Conservation (phyloP, 257 asterid species). For the Solanum gracilifrons region DNA sequence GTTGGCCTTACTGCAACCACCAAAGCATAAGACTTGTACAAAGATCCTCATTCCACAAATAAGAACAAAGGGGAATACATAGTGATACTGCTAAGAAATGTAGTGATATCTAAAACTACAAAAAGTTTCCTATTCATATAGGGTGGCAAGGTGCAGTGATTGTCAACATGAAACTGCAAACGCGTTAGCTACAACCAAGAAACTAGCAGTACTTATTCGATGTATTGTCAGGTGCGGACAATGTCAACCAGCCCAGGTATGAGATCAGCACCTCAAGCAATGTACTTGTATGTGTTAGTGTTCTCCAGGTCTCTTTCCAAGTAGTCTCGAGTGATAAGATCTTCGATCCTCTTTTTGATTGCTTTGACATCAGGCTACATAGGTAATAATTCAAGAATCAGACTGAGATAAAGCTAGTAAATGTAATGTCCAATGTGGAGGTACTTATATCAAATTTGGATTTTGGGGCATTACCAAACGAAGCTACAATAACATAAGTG, state of each 20-base stretch:
- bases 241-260: not conserved
- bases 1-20: not conserved
- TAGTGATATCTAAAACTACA: not conserved
- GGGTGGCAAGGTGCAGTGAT: not conserved
- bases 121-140: not conserved
- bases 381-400: not conserved
- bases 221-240: not conserved
- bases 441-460: not conserved
- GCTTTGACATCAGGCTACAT: conserved; percentile 41
- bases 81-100: not conserved
- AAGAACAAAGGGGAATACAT: not conserved
- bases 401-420: not conserved
- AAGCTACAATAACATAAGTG: not conserved
- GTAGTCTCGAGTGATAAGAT: conserved; percentile 35
- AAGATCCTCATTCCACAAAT: not conserved
- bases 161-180: not conserved
- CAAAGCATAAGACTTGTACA: not conserved
- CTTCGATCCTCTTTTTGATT: conserved; percentile 50
- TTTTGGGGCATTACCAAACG: not conserved
- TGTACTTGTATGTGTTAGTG: conserved; percentile 31
- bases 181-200: not conserved
- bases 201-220: not conserved
- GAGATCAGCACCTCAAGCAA: conserved; percentile 16
- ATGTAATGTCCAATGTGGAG: not conserved
- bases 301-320: conserved; percentile 39